Percentiles rank a stretch among this genome's conserved stretches.
Conservation (phyloP, 768 basidiomycete genomes). For the Podaxis sp. region DNA sequence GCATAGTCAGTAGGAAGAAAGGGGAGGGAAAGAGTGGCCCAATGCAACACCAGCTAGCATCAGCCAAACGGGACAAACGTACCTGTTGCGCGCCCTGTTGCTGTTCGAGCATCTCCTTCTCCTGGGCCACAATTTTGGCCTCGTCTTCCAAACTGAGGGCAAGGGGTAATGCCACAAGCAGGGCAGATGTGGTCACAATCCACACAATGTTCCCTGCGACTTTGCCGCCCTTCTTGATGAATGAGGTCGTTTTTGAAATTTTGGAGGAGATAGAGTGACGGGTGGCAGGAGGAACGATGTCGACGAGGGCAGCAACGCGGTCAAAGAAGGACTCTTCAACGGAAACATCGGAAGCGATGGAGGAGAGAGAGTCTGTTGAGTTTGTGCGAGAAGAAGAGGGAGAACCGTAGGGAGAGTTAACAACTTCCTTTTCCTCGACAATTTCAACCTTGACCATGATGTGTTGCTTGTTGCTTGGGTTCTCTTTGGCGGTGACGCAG, state of each 20-base stretch:
- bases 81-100: slow-evolving; percentile 93
- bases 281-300: slow-evolving; percentile 93
- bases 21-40: slow-evolving; percentile 14
- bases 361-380: slow-evolving; percentile 75
- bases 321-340: slow-evolving; percentile 84
- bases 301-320: slow-evolving; percentile 87
- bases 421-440: slow-evolving; percentile 77
- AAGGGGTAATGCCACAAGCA: slow-evolving; percentile 91
- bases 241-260: slow-evolving; percentile 57
- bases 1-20: slow-evolving; percentile 15
- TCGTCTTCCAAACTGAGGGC: slow-evolving; percentile 95
- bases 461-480: slow-evolving; percentile 17
- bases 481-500: slow-evolving; percentile 24
- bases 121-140: slow-evolving; percentile 90
- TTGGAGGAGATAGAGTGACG: slow-evolving; percentile 71
- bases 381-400: slow-evolving; percentile 72
- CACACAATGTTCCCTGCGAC: slow-evolving; percentile 88
- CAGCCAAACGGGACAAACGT: slow-evolving; percentile 26
- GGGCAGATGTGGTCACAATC: slow-evolving; percentile 91
- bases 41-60: slow-evolving; percentile 3
- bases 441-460: slow-evolving; percentile 94
- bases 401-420: slow-evolving; percentile 70
- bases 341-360: slow-evolving; percentile 69
- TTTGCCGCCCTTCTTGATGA: slow-evolving; percentile 68
- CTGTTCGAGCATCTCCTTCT: slow-evolving; percentile 91